Base-by-base conservation (phyloP, 371 early-diverging fungal genomes). In the Fennellomyces sp. region DNA sequence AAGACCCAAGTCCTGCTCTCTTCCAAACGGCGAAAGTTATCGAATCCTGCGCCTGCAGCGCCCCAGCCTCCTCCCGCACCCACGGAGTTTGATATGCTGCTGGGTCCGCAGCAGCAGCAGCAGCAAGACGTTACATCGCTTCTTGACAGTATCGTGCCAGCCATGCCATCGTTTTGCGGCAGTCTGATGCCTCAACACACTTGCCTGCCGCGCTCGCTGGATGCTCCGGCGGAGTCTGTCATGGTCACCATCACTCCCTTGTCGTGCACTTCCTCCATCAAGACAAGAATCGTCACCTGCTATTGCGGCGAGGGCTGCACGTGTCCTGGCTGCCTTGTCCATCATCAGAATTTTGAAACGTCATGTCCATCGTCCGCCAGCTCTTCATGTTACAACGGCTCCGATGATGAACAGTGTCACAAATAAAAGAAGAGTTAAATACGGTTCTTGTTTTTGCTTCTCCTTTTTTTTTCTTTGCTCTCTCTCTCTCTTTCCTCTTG, bases 241-340 rank as follows among this genome's bases (percentile, higher is more conserved):
- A 70, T 76, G 27, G 72, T 79, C 23, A 79, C 76, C 21, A 79
- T 79, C 27, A 75, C 80, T 2, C 80, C 80, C 17, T 57, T 78
- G 7, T 36, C 51, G 26, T 54, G 48, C 58, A 47, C 38, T 47
- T 11, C 39, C 39, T n/a, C 52, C 35, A 64, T 42, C 54, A 47
- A 25, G 5, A 69, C 62, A 7, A 61, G 69, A 0, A 58, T 69
- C 13, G 69, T 69, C 27, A 69, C 69, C 19, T 69, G 69, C 23
- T 52, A 62, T 39, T 69, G 69, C 39, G 69, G 69, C 19, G 26
- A 33, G 2, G 12, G 31, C 19, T 65, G 69, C 41, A 30, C 58
- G 10, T 65, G 69, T 19, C 62, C 69, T 7, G 64, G 69, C 28
- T 69, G 69, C 50, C 59, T 69, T 11, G 69, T 69, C 25, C 69